Evolutionary conservation across 345 rosid species (phyloP), one percentile per base, ranked within the genome.

Genomic region (Citrus hindsii): DNA sequence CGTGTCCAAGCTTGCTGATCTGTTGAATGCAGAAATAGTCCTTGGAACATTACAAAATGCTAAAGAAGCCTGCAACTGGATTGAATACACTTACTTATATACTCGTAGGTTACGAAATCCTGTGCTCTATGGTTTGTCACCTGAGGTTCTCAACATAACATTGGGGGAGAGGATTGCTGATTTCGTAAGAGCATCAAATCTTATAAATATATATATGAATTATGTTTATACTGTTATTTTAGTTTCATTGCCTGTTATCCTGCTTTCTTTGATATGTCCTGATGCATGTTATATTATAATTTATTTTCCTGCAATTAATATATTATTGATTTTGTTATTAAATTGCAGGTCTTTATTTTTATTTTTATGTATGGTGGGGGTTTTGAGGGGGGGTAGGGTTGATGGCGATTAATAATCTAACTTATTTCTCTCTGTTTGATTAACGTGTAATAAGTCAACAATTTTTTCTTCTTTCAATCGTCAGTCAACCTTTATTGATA

Each of bases 31-130:
- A 7, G 98, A 96, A 87, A 90, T 95, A 74, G 99, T 96, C 77
- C 98, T 96, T 77, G 98, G 99, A 56, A 92, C 98, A 2, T 94
- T 96, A 80, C 98, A 92, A 75, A 94, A 96, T 84, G 99, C 98
- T 60, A 94, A 86, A 84, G 99, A 96, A 85, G 99, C 99, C 76
- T 94, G 98, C 87, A 89, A 89, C 82, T 96, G 98, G 99, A 90
- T 96, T 81, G 94, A 92, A 30, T 94, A 95, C 78, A 92, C 98
- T 9, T 94, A 94, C 80, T 80, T 95, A 81, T 94, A 91, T 79
- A 80, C 91, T 51, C 97, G 98, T 5, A 95, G 91, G 97, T 76
- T 94, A 79, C 89, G 98, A 81, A 95, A 95, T 78, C 98, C 98
- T 42, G 84, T 88, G 3, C 91, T 96, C 27, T 96, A 96, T 88